Evolutionary conservation across 163 green algal genomes (phyloP), one percentile per base, ranked within the genome.

Genomic region (Prototheca cutis): DNA sequence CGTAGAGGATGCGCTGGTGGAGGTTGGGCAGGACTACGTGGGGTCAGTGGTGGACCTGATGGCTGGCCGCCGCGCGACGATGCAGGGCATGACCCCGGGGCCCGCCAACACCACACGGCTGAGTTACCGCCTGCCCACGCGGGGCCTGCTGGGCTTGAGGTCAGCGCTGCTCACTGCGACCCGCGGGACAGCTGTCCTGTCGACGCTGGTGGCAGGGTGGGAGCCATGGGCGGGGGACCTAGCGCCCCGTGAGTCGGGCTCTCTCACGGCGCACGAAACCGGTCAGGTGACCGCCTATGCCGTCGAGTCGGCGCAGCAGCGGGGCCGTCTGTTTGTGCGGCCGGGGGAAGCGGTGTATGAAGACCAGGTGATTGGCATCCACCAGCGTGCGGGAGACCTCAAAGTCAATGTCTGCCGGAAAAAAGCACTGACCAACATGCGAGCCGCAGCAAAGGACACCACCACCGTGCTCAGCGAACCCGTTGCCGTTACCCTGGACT

Each of bases 141-240:
- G 75, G 27, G 68, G 71, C 28, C 36, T 83, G 59, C 53, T 83
- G 56, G 93, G 93, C 25, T 65, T 98, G 28, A 77, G 86, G 30
- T 96, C 94, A 66, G 76, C 85, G n/a, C 81, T 99, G 71, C 84
- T 99, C 8, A 97, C 93, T 3, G 87, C 90, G n/a, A 98, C 91
- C 13, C 87, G 90, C 49, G 93, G 93, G 56, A 92, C 88, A 30
- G 91, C 84, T 23, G 75, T 97, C 60, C 76, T 99, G 54, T 97
- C 97, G 85, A 96, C 93, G 19, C 81, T 90, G 49, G 90, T 99
- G 61, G 57, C 77, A 23, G 83, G 83, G 62, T 89, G 86, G 49
- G 74, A 59, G 27, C 59, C 59, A 2, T 83, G 69, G 45, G 73
- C 71, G 6, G 87, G 89, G 19, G 87, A 96, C n/a, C 87, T 97